Conservation (phyloP, 106 monocot genomes). For the Dactylorhiza incarnata region DNA sequence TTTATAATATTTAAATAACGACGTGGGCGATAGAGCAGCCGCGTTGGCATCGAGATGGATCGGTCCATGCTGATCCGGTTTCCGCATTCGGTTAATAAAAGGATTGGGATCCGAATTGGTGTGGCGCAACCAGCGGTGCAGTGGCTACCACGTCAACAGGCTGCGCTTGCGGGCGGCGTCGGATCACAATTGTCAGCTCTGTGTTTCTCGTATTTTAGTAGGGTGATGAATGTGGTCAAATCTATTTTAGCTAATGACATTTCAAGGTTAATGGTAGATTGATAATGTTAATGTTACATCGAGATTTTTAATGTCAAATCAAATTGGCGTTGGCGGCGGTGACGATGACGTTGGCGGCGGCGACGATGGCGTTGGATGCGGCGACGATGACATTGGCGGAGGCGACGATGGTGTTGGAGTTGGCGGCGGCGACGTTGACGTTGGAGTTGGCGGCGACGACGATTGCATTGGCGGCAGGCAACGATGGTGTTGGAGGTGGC, state of each 20-base stretch:
- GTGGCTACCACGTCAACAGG: not conserved
- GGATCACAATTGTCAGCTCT: not conserved
- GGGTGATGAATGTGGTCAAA: too few relatives aligned
- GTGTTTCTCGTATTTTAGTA: not conserved
- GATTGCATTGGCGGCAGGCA: too few relatives aligned
- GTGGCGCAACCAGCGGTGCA: not conserved
- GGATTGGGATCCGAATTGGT: not conserved
- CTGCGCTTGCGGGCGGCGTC: not conserved
- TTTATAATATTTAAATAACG: not conserved
- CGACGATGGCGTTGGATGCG: not conserved
- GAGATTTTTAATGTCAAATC: not conserved
- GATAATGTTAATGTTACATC: not conserved
- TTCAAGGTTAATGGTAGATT: not conserved
- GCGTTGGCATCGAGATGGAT: not conserved
- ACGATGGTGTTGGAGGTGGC: too few relatives aligned
- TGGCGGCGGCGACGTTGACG: too few relatives aligned
- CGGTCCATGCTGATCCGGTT: not conserved
- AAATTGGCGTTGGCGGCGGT: too few relatives aligned
- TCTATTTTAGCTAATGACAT: too few relatives aligned
- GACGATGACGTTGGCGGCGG: not conserved
- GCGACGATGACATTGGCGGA: too few relatives aligned
- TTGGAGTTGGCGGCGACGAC: too few relatives aligned
- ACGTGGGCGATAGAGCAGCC: slow-evolving; percentile 2
- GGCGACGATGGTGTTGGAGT: too few relatives aligned
- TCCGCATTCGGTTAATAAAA: too few relatives aligned